Base-by-base conservation (phyloP, 441 rosid genomes). In the Euphorbia corollata region DNA sequence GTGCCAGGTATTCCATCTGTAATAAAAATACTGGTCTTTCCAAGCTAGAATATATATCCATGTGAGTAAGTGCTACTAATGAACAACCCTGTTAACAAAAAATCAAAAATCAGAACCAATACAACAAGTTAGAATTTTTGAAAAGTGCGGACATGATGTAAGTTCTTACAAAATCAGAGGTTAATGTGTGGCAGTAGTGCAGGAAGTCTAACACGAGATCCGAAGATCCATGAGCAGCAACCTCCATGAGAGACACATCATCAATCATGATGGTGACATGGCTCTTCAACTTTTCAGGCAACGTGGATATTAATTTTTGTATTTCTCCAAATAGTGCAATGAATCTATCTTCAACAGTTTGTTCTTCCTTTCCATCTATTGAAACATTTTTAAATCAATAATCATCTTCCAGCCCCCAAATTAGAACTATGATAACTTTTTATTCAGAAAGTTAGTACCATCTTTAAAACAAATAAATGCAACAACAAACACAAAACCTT, bases 221-320 rank as follows among this genome's bases (percentile, higher is more conserved):
- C 23, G 85, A 84, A 63, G 80, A 84, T 27, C 95, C 86, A 61
- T 78, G 74, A 56, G 84, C 85, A 67, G 91, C 86, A 64, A 89
- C 87, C 89, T 85, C 99, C 81, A 87, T 77, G 12, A 89, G 87
- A 72, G 96, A 86, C 69, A 89, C 70, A 68, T 94, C 97, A 81
- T 91, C 99, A 39, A 89, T 83, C 92, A 94, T 83, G 65, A 94
- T 70, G n/a, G 90, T 85, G 38, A 81, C 77, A 22, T 64, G 63
- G 39, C 77, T 79, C 72, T 77, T 78, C 34, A 75, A 68, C 12
- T 77, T 72, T 9, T 77, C 85, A 39, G 88, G 77, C 69, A 87
- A 57, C 51, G 71, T 71, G 55, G 16, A 13, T 34, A 89, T 73
- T 10, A 77, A 75, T 23, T 82, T 80, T 61, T 63, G 83, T 67